Evolutionary conservation across 495 filamentous ascomycete species (phyloP).

Genomic region (Niebla homalea): DNA sequence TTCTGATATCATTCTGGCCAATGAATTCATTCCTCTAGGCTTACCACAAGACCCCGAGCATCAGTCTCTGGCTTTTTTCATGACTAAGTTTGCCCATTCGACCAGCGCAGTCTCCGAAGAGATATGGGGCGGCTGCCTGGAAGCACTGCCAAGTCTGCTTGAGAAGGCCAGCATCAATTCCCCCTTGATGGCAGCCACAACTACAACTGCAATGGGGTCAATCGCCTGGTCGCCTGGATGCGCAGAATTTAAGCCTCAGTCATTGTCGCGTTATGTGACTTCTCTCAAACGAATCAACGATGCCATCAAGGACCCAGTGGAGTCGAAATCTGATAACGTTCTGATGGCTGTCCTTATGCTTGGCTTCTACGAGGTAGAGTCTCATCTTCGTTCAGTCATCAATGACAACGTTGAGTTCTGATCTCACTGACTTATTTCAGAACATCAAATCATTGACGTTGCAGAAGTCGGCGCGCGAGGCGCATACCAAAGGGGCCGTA

Average conservation of each 20-base stretch:
- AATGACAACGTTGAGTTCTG: neutral
- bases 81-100: neutral
- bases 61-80: slow-evolving; percentile 1
- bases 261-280: slow-evolving; percentile 10
- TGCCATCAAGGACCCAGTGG: slow-evolving; percentile 10
- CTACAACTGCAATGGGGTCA: neutral
- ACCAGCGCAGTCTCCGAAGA: neutral
- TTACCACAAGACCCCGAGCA: slow-evolving; percentile 1
- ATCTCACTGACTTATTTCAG: neutral
- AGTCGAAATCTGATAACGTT: slow-evolving; percentile 10
- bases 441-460: slow-evolving; percentile 4
- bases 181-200: neutral
- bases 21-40: slow-evolving; percentile 1
- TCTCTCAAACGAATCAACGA: slow-evolving; percentile 14
- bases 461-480: neutral
- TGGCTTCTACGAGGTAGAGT: slow-evolving; percentile 17
- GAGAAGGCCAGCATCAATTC: neutral
- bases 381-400: neutral
- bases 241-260: neutral
- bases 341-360: slow-evolving; percentile 16
- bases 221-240: slow-evolving; percentile 3
- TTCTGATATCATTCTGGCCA: neutral
- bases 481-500: slow-evolving; percentile 1
- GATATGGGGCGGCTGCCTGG: slow-evolving; percentile 4
- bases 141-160: neutral